Conservation (phyloP, 2,329 filamentous ascomycete genomes). For the Diplodia corticola region DNA sequence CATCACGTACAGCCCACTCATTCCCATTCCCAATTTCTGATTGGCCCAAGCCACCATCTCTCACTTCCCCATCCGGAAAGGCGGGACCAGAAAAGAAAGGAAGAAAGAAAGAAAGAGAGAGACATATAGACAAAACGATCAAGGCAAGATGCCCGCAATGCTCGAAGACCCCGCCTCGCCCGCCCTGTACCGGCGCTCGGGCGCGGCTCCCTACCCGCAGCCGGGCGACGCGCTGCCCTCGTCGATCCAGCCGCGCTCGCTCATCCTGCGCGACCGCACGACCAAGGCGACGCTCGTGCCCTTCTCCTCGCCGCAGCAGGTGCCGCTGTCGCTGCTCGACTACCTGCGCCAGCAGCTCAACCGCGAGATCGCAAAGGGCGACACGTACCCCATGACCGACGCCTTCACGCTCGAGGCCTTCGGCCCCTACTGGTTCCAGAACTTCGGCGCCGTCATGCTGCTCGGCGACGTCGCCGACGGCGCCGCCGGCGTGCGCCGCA, state of each 20-base stretch:
- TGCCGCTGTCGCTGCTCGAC: conserved; percentile 71
- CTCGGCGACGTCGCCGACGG: conserved; percentile 65
- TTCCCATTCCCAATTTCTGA: not conserved
- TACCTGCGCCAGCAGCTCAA: conserved; percentile 85
- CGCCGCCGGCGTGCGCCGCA: conserved; percentile 49
- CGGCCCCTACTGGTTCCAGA: conserved; percentile 84
- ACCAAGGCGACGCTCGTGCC: conserved; percentile 83
- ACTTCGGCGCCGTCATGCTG: conserved; percentile 86
- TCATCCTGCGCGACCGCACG: conserved; percentile 79
- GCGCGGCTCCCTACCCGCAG: conserved; percentile 64
- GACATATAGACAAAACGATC: not conserved
- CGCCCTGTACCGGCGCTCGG: conserved; percentile 69
- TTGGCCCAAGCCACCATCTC: not conserved
- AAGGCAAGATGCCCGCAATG: conserved; percentile 68
- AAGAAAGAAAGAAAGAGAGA: not conserved
- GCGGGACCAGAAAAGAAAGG: not conserved
- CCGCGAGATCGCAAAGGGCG: conserved; percentile 86
- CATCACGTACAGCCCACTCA: not conserved
- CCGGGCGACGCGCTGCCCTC: conserved; percentile 64
- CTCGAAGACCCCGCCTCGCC: conserved; percentile 73
- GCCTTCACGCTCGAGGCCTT: conserved; percentile 73
- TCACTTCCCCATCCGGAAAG: not conserved
- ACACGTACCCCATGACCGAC: conserved; percentile 87
- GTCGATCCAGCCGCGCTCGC: conserved; percentile 70
- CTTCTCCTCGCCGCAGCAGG: conserved; percentile 72